Evolutionary conservation across 1,139 yeast genomes (phyloP).

Genomic region (Taphrina deformans): DNA sequence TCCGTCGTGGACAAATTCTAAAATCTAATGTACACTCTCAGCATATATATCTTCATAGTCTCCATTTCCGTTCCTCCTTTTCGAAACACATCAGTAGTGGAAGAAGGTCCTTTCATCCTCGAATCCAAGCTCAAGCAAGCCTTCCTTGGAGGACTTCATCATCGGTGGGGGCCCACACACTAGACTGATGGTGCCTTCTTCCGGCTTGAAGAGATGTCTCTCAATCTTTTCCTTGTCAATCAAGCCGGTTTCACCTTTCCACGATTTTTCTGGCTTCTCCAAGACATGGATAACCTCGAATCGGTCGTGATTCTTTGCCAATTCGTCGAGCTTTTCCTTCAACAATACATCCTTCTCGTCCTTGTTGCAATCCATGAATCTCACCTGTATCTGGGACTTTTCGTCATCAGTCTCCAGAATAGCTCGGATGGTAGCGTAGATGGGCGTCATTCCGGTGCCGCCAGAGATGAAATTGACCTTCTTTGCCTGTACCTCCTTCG

Average conservation of each 20-base stretch:
- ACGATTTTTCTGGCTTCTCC: constrained; percentile 11
- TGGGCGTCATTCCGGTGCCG: constrained; percentile 31
- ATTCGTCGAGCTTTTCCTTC: neutral
- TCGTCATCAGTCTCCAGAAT: constrained; percentile 22
- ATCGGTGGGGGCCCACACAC: constrained; percentile 32
- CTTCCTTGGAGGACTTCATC: constrained; percentile 16
- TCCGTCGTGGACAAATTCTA: no score
- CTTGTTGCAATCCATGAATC: constrained; percentile 22
- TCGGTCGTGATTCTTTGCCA: constrained; percentile 3
- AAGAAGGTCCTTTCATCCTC: constrained; percentile 17
- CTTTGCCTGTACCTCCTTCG: neutral
- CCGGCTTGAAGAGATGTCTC: constrained; percentile 13
- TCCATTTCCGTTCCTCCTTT: no score
- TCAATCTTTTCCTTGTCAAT: constrained; percentile 21
- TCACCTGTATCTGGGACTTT: neutral
- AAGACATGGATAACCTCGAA: constrained; percentile 18
- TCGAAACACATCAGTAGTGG: neutral
- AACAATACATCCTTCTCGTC: constrained; percentile 18
- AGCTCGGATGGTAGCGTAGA: constrained; percentile 19
- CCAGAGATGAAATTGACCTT: constrained; percentile 26
- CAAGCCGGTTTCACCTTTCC: constrained; percentile 17
- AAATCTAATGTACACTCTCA: no score
- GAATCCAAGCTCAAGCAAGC: constrained; percentile 14
- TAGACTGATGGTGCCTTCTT: constrained; percentile 13
- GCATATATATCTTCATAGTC: no score